These are phyloP conservation scores for Cystofilobasidium macerans DNA, from an alignment of 768 basidiomycete species.

Conservation along the genomic window DNA sequence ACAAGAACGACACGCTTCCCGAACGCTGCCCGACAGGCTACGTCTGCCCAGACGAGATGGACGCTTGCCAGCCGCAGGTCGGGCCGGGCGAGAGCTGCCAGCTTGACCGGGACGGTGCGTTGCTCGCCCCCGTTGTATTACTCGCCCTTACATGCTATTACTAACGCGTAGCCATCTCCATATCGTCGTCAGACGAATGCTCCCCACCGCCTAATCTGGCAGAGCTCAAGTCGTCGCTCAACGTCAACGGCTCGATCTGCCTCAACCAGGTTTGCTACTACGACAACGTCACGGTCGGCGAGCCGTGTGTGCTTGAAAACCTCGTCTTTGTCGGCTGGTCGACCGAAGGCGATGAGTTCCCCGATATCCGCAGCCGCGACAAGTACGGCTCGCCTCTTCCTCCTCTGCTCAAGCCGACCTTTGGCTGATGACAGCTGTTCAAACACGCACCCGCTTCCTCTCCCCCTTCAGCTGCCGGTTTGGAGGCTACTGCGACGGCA, in stretches of 20 bases:
- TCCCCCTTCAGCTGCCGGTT: constrained; percentile 50
- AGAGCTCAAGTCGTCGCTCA: constrained; percentile 48
- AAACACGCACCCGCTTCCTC: background rate
- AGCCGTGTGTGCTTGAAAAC: constrained; percentile 62
- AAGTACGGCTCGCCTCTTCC: constrained; percentile 41
- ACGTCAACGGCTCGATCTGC: constrained; percentile 73
- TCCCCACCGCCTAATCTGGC: constrained; percentile 54
- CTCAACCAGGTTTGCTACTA: constrained; percentile 60
- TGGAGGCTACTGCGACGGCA: constrained; percentile 66
- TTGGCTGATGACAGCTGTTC: too few species aligned
- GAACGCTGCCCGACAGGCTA: constrained; percentile 3
- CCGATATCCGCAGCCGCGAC: constrained; percentile 65
- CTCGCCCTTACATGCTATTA: background rate
- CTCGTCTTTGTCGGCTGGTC: constrained; percentile 64
- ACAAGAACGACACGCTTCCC: constrained; percentile 7
- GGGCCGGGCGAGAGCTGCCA: constrained; percentile 13
- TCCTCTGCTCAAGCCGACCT: constrained; percentile 27
- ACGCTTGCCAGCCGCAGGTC: constrained; percentile 11
- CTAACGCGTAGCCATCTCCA: background rate
- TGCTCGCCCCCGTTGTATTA: background rate
- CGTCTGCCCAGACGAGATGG: constrained; percentile 23
- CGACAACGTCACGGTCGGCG: constrained; percentile 61
- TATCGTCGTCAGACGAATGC: constrained; percentile 55
- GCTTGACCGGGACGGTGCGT: constrained; percentile 24
- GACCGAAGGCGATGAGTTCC: constrained; percentile 42